phyloP scores from a whole-genome alignment of 768 basidiomycete species.

The Russula olivacea region DNA sequence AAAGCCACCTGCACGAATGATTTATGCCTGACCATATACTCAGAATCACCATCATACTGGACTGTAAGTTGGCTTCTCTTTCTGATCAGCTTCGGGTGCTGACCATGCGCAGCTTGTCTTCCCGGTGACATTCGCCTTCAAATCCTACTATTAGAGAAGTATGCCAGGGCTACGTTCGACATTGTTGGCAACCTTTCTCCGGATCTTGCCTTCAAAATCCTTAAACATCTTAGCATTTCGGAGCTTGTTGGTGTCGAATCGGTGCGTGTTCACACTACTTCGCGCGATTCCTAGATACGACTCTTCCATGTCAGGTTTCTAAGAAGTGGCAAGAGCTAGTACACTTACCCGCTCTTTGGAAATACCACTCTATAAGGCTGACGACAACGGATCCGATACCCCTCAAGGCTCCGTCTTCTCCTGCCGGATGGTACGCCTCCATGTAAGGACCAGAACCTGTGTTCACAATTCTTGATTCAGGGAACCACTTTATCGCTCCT shows the following conservation, averaged over 20 bases:
- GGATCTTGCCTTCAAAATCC: conserved; percentile 55
- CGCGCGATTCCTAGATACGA: neutral
- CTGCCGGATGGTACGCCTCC: conserved; percentile 63
- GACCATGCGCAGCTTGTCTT: conserved; percentile 49
- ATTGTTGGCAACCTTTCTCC: conserved; percentile 67
- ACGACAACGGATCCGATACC: conserved; percentile 68
- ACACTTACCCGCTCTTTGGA: conserved; percentile 69
- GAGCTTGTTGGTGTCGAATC: conserved; percentile 57
- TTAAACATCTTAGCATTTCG: conserved; percentile 51
- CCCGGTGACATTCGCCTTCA: conserved; percentile 83
- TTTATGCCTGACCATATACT: conserved; percentile 4
- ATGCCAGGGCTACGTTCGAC: conserved; percentile 76
- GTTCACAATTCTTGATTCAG: conserved; percentile 28
- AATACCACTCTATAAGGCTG: conserved; percentile 65
- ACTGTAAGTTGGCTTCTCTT: conserved; percentile 38
- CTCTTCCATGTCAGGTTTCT: conserved; percentile 33
- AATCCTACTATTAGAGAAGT: conserved; percentile 79
- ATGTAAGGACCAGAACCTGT: neutral
- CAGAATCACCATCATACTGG: conserved; percentile 58
- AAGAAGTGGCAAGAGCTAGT: conserved; percentile 42
- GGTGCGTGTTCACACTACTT: conserved; percentile 33
- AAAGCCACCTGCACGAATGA: conserved; percentile 20
- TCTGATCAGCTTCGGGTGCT: conserved; percentile 7
- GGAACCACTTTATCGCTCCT: conserved; percentile 68
- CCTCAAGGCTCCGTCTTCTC: conserved; percentile 52